Base-by-base conservation (phyloP, 1,139 yeast genomes). In the Wickerhamomyces sp. region DNA sequence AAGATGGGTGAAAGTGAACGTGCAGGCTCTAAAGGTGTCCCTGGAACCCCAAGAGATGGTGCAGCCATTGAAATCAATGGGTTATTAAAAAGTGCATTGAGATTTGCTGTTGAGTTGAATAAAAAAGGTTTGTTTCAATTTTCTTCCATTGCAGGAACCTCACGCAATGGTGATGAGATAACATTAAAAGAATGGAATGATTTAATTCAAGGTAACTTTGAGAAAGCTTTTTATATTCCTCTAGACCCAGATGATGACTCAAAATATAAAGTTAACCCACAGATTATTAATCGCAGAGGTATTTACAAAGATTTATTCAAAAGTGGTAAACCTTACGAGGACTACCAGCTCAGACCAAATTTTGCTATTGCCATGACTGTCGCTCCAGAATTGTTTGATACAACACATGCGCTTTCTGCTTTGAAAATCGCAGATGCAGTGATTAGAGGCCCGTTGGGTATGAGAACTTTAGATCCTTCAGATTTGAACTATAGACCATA, bases 1-100 rank as follows among this genome's bases (percentile, higher is more conserved):
- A 92, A 92, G 66, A 92, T 92, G 97, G 98, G 98, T 17, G 98
- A 92, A 65, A 86, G 96, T 56, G 78, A 64, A 37, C 68, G 64
- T 43, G 97, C 98, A 0, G 84, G 86, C 1, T 82, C 80, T 44
- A 84, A 81, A 55, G 98, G 98, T 14, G 70, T 76, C 30, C 98
- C 98, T 1, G 98, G 97, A 2, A 92, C 98, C 0, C 97, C 98
- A 28, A 76, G 98, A 59, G 96, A 90, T 62, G 98, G 98, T 32
- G 96, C 97, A 2, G 97, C 96, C 2, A 72, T 92, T 42, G 98
- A 92, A 62, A 83, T 92, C 44, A 89, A 79, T 55, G 98, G 97
- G 0, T 67, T 92, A 47, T 66, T 92, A 55, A 90, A 90, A 64
- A 84, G 95, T 60, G 66, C 88, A 1, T 67, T 92, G 53, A 68